Conservation (phyloP, 257 asterid species). For the Eustoma russellianum region DNA sequence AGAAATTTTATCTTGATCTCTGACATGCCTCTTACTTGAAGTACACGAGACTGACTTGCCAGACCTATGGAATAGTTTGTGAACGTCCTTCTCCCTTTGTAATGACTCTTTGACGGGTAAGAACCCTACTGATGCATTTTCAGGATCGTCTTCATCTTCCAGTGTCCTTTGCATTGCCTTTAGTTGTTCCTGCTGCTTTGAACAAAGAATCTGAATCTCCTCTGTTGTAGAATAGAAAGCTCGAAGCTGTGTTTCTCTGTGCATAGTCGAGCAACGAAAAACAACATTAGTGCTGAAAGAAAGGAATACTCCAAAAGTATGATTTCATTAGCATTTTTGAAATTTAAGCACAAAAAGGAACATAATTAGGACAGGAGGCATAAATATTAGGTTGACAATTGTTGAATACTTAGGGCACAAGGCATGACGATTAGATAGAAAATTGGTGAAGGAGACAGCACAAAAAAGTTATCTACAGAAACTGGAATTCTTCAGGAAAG, state of each 20-base stretch:
- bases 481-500: too few relatives aligned
- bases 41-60: constrained; percentile 25
- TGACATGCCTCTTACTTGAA: constrained; percentile 20
- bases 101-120: constrained; percentile 10
- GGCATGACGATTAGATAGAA: too few relatives aligned
- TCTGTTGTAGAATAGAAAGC: constrained; percentile 96
- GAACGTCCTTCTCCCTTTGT: constrained; percentile 29
- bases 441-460: too few relatives aligned
- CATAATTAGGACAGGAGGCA: too few relatives aligned
- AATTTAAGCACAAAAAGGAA: too few relatives aligned
- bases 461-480: too few relatives aligned
- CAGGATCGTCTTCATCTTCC: constrained; percentile 73
- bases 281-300: neutral
- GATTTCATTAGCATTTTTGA: neutral
- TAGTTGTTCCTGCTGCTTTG: constrained; percentile 91
- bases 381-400: too few relatives aligned
- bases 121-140: constrained; percentile 22
- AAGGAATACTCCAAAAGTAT: too few relatives aligned
- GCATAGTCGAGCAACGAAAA: constrained; percentile 10
- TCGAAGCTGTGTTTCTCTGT: constrained; percentile 97
- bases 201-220: constrained; percentile 71
- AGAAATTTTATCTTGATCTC: constrained; percentile 34
- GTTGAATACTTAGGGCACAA: too few relatives aligned
- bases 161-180: constrained; percentile 93
- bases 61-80: constrained; percentile 22